A percentile compares a stretch with the other conserved stretches of the same genome.
phyloP scores from a whole-genome alignment of 1,284 basidiomycete genomes.

The Pseudozyma sp. region DNA sequence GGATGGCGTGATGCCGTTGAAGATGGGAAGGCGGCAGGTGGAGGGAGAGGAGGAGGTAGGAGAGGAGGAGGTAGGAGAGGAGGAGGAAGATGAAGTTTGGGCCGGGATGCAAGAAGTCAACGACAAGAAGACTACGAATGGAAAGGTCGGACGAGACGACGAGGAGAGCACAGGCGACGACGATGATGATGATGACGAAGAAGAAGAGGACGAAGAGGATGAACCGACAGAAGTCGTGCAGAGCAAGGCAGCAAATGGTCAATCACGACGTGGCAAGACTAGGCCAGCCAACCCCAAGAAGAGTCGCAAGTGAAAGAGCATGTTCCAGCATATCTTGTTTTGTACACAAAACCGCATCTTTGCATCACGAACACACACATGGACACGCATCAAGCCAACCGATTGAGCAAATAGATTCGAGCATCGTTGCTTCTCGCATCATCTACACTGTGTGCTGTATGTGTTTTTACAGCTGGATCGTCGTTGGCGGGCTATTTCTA shows the following conservation, averaged over 20 bases:
- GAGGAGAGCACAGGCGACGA: slow-evolving; percentile 24
- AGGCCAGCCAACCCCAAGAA: slow-evolving; percentile 24
- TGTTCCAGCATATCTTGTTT: too few species aligned
- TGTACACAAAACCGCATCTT: not conserved
- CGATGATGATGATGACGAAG: slow-evolving; percentile 14
- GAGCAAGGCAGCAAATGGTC: not conserved
- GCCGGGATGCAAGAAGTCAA: slow-evolving; percentile 36
- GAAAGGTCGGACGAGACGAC: slow-evolving; percentile 1
- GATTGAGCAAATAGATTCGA: too few species aligned
- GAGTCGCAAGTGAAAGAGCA: slow-evolving; percentile 24
- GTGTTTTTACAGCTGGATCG: slow-evolving; percentile 12
- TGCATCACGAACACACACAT: too few species aligned
- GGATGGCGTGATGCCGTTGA: slow-evolving; percentile 40
- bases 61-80: slow-evolving; percentile 19
- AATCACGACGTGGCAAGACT: slow-evolving; percentile 6
- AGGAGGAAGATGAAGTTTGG: slow-evolving; percentile 47
- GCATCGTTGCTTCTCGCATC: too few species aligned
- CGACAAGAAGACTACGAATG: not conserved
- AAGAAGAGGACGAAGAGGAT: slow-evolving; percentile 4
- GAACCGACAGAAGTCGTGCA: not conserved
- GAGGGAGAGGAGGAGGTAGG: slow-evolving; percentile 16
- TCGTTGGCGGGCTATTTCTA: slow-evolving; percentile 31
- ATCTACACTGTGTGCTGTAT: not conserved
- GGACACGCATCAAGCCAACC: too few species aligned
- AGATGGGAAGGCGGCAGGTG: not conserved